Percentiles rank a stretch among this genome's conserved stretches.
Evolutionary conservation across 2,329 filamentous ascomycete genomes (phyloP).

Genomic region (Talaromyces sp.): DNA sequence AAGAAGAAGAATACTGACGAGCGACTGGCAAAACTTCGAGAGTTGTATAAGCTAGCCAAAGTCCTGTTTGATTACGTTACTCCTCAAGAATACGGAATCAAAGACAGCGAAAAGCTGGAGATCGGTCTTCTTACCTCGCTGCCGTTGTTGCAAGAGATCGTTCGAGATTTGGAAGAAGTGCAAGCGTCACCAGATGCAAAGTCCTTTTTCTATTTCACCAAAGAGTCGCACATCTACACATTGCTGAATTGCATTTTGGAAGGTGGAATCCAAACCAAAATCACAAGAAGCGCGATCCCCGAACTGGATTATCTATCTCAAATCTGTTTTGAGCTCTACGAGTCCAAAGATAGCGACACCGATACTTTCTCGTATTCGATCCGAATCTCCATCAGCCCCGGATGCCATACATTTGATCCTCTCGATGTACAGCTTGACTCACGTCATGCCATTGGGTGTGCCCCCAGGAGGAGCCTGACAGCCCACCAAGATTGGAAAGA

Average conservation of each 20-base stretch:
- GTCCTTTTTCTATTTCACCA: conserved; percentile 98
- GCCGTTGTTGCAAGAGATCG: conserved; percentile 91
- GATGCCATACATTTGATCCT: conserved; percentile 94
- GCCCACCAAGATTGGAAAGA: conserved; percentile 93
- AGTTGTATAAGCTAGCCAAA: conserved; percentile 90
- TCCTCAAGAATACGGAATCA: conserved; percentile 96
- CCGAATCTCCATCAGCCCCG: conserved; percentile 90
- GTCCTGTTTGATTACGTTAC: conserved; percentile 98
- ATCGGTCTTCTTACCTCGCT: conserved; percentile 92
- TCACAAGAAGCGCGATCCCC: conserved; percentile 88
- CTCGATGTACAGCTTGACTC: conserved; percentile 94
- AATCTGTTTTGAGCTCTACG: conserved; percentile 97
- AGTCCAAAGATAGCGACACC: conserved; percentile 76
- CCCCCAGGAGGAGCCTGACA: conserved; percentile 83
- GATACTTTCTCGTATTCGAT: conserved; percentile 90
- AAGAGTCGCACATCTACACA: conserved; percentile 98
- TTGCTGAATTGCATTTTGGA: conserved; percentile 96
- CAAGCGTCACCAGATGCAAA: conserved; percentile 92
- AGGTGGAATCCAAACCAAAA: conserved; percentile 94
- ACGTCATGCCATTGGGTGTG: conserved; percentile 92
- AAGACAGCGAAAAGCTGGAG: conserved; percentile 93
- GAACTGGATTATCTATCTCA: conserved; percentile 97
- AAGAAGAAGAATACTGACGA: conserved; percentile 77
- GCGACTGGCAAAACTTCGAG: conserved; percentile 79
- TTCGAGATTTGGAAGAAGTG: conserved; percentile 93